Evolutionary conservation across 257 asterid genomes (phyloP), one percentile per base, ranked within the genome.

Genomic region (Mitragyna speciosa): DNA sequence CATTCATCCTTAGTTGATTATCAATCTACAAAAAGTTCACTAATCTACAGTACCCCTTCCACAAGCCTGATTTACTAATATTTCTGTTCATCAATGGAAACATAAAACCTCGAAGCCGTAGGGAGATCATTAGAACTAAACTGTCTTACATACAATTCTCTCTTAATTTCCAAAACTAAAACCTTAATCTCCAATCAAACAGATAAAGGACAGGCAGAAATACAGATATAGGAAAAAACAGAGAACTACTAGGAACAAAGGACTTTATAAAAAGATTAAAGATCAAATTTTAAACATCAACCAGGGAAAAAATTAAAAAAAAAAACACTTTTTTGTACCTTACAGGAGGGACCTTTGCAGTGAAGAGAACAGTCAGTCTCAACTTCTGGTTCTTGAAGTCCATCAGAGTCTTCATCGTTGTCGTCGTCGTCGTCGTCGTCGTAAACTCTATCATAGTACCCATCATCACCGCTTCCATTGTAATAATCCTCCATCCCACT

Each of bases 401-500:
- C 73, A 15, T 75, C 81, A 54, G 30, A 33, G 72, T 61, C 76
- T 0, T 45, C 76, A 17, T n/a, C 75, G 24, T 47, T 71, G 17
- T 74, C 76, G 16, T 71, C 84, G 17, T 81, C 70, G 24, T 47
- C 75, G 17, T 74, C 76, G 16, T 71, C 84, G 17, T 81, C 70
- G 30, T 71, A 74, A 30, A 49, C 82, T 63, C 48, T 45, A 69
- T 87, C 61, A 76, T 75, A 75, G 72, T 16, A 87, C 39, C 81
- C 91, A 79, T 87, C 90, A 15, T 84, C 89, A 54, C 87, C 79
- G 80, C 87, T 80, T 67, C 64, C 84, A 70, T 81, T 76, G 61
- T 66, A 80, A 66, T 52, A 80, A 51, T 84, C 85, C 26, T 81
- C 87, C 84, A 81, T 81, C 43, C 30, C 65, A 47, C 73, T 6